Evolutionary conservation across 805 yeast species (phyloP).

Genomic region (Candida odintsovae): DNA sequence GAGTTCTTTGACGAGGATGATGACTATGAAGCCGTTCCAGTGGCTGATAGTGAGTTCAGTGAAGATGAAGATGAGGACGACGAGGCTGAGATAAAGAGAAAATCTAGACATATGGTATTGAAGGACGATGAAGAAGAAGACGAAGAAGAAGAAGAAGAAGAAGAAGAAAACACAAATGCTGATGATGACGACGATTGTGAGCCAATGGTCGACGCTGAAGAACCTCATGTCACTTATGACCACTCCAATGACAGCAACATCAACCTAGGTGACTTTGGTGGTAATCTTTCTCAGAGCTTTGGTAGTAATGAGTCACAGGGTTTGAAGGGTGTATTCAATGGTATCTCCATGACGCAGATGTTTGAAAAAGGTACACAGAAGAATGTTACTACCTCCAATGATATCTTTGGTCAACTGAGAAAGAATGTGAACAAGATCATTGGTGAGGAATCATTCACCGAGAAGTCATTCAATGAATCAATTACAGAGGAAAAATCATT

Average conservation of each 20-base stretch:
- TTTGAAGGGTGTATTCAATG: conserved; percentile 9
- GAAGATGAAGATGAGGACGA: conserved; percentile 15
- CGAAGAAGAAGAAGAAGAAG: conserved; percentile 11
- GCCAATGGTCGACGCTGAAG: background rate
- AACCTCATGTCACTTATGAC: background rate
- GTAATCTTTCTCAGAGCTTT: conserved; percentile 15
- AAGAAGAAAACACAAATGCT: conserved; percentile 3
- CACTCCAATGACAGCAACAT: conserved; percentile 1
- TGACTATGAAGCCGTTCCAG: conserved; percentile 16
- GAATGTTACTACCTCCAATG: conserved; percentile 1
- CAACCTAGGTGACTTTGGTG: conserved; percentile 21
- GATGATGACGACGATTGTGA: conserved; percentile 1
- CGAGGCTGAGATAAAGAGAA: conserved; percentile 4
- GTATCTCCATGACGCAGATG: conserved; percentile 18
- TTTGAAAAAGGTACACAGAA: conserved; percentile 18
- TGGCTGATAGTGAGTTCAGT: conserved; percentile 18
- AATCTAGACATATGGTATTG: conserved; percentile 6
- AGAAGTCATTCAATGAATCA: background rate
- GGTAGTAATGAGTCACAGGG: conserved; percentile 8
- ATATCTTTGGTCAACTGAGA: conserved; percentile 14
- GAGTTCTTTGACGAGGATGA: conserved; percentile 2
- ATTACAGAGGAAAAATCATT: background rate
- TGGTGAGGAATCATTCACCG: conserved; percentile 3
- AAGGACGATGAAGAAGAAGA: conserved; percentile 12
- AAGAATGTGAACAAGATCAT: conserved; percentile 5